A percentile compares a stretch with the other conserved stretches of the same genome.
Conservation (phyloP, 768 basidiomycete genomes). For the Cystofilobasidium bisporidii region DNA sequence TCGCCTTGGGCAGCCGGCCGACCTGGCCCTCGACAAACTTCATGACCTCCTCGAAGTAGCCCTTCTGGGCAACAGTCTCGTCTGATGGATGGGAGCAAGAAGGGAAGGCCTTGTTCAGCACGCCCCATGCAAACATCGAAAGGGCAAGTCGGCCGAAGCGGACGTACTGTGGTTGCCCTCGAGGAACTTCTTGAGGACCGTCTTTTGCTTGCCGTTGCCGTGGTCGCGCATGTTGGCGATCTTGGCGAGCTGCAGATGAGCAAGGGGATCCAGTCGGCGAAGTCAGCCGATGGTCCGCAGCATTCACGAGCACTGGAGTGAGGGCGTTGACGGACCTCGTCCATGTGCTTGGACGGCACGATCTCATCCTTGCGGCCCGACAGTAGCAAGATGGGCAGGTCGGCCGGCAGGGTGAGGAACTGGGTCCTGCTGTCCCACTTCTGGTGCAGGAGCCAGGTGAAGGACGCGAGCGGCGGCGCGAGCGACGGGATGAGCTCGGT, state of each 20-base stretch:
- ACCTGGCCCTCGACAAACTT: slow-evolving; percentile 19
- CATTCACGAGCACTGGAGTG: background rate
- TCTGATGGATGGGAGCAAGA: too few relatives aligned
- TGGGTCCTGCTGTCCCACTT: slow-evolving; percentile 74
- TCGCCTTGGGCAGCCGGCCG: slow-evolving; percentile 3
- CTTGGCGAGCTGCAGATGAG: slow-evolving; percentile 10
- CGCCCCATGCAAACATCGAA: background rate
- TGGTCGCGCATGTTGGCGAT: slow-evolving; percentile 17
- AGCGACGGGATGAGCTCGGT: slow-evolving; percentile 29
- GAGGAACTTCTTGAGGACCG: slow-evolving; percentile 13
- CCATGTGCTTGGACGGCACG: slow-evolving; percentile 69
- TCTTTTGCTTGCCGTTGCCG: slow-evolving; percentile 16
- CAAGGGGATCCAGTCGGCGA: too few relatives aligned
- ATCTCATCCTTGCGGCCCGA: slow-evolving; percentile 64
- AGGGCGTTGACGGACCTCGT: slow-evolving; percentile 43
- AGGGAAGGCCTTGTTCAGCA: too few relatives aligned
- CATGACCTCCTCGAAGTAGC: slow-evolving; percentile 22
- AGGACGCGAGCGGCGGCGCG: background rate
- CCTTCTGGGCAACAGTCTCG: slow-evolving; percentile 26
- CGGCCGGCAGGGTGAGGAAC: slow-evolving; percentile 43
- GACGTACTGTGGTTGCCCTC: slow-evolving; percentile 24
- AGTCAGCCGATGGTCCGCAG: too few relatives aligned
- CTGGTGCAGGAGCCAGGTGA: slow-evolving; percentile 38
- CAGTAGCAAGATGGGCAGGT: slow-evolving; percentile 65
- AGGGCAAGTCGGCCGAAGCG: too few relatives aligned